These are phyloP conservation scores for Bruguiera parviflora DNA, from an alignment of 345 rosid species.

Conservation along the genomic window DNA sequence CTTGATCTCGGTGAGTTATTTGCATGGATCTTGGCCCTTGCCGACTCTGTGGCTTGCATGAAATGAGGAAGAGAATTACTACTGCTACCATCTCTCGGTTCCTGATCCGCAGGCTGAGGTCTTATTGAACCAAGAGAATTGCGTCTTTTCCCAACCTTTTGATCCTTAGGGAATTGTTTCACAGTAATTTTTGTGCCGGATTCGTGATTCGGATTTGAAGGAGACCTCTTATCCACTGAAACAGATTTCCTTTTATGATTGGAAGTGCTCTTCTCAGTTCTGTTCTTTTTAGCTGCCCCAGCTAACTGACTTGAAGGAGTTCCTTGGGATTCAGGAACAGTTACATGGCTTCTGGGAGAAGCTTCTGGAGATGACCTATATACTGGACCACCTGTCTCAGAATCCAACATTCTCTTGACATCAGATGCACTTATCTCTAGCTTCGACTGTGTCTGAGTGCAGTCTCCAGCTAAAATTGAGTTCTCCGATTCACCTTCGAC, in stretches of 20 bases:
- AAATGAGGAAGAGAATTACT: conserved; percentile 78
- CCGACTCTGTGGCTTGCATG: conserved; percentile 97
- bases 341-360: conserved; percentile 54
- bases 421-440: conserved; percentile 38
- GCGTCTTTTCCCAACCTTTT: conserved; percentile 58
- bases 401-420: conserved; percentile 26
- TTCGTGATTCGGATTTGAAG: conserved; percentile 51
- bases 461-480: conserved; percentile 26
- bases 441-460: conserved; percentile 30
- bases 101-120: conserved; percentile 51
- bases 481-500: conserved; percentile 29
- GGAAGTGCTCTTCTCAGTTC: conserved; percentile 47
- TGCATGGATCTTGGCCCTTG: conserved; percentile 73
- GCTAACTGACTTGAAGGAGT: conserved; percentile 86
- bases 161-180: conserved; percentile 61
- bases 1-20: conserved; percentile 90
- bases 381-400: conserved; percentile 40
- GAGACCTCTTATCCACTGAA: conserved; percentile 52
- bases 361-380: conserved; percentile 53
- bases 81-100: conserved; percentile 64
- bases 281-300: conserved; percentile 46
- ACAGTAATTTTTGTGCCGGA: conserved; percentile 39
- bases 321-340: conserved; percentile 69
- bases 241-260: conserved; percentile 53
- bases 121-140: conserved; percentile 61